phyloP scores from a whole-genome alignment of 78 protist genomes.

The Dictyostelium firmibasis region DNA sequence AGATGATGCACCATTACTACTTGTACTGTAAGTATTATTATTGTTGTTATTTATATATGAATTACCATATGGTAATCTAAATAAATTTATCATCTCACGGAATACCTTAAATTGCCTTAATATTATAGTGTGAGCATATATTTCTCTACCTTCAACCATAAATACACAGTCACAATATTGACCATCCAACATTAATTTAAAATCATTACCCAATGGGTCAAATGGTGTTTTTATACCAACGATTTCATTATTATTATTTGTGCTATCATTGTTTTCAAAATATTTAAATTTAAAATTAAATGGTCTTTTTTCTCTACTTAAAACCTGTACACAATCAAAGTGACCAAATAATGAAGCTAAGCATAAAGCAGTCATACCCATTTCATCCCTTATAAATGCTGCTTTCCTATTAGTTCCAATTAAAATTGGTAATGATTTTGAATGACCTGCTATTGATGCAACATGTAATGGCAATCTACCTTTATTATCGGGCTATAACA shows the following conservation, averaged over 20 bases:
- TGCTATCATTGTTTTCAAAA: neutral
- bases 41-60: neutral
- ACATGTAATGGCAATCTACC: constrained; percentile 62
- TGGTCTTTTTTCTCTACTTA: constrained; percentile 9
- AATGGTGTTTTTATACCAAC: constrained; percentile 46
- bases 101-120: constrained; percentile 50
- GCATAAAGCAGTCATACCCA: constrained; percentile 75
- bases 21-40: neutral
- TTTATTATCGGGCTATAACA: constrained; percentile 56
- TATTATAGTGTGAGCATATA: constrained; percentile 43
- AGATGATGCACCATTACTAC: neutral
- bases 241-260: neutral
- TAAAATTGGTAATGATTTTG: constrained; percentile 18
- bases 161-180: constrained; percentile 68
- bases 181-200: constrained; percentile 50
- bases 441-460: constrained; percentile 47
- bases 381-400: constrained; percentile 27
- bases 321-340: constrained; percentile 54
- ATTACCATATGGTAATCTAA: neutral
- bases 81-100: constrained; percentile 10
- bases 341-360: constrained; percentile 63
- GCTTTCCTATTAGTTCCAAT: constrained; percentile 16
- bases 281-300: neutral
- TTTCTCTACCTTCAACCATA: constrained; percentile 39
- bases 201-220: constrained; percentile 65